phyloP scores from a whole-genome alignment of 495 filamentous ascomycete genomes.

The Penicillium parvum region DNA sequence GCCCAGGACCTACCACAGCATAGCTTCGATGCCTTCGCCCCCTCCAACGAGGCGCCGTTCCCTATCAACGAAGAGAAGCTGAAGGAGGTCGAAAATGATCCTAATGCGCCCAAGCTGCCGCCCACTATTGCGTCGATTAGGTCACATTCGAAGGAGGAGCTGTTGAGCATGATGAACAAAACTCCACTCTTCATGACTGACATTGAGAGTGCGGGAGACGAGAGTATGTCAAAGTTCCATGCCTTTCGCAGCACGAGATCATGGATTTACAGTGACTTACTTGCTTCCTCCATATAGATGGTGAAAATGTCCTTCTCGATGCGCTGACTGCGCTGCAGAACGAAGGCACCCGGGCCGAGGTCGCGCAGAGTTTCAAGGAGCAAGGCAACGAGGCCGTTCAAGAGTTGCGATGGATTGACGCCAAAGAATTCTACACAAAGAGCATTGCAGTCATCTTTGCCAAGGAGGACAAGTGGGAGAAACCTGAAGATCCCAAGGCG shows the following conservation, averaged over 20 bases:
- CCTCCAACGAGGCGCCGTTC: constrained; percentile 37
- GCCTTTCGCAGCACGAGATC: background rate
- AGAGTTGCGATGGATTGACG: constrained; percentile 71
- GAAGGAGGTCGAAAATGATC: constrained; percentile 31
- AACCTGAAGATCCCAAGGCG: constrained; percentile 41
- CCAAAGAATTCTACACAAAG: constrained; percentile 87
- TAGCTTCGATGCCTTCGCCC: constrained; percentile 23
- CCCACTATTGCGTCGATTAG: constrained; percentile 54
- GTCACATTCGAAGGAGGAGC: constrained; percentile 63
- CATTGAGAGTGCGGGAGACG: constrained; percentile 64
- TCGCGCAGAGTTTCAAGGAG: constrained; percentile 73
- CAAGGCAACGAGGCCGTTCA: constrained; percentile 85
- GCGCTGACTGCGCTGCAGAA: constrained; percentile 86
- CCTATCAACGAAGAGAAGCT: constrained; percentile 39
- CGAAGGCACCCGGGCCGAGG: constrained; percentile 82
- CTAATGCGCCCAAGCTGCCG: constrained; percentile 45
- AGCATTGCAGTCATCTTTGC: constrained; percentile 62
- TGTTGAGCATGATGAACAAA: constrained; percentile 70
- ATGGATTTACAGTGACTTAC: background rate
- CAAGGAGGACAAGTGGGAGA: constrained; percentile 51
- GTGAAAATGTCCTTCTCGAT: constrained; percentile 72
- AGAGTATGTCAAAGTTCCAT: constrained; percentile 34
- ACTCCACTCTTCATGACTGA: constrained; percentile 94
- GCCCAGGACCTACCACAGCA: constrained; percentile 17
- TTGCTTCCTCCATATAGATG: constrained; percentile 28